These are phyloP conservation scores for Musa schizocarpa DNA, from an alignment of 176 grass and related monocot species.

Conservation along the genomic window DNA sequence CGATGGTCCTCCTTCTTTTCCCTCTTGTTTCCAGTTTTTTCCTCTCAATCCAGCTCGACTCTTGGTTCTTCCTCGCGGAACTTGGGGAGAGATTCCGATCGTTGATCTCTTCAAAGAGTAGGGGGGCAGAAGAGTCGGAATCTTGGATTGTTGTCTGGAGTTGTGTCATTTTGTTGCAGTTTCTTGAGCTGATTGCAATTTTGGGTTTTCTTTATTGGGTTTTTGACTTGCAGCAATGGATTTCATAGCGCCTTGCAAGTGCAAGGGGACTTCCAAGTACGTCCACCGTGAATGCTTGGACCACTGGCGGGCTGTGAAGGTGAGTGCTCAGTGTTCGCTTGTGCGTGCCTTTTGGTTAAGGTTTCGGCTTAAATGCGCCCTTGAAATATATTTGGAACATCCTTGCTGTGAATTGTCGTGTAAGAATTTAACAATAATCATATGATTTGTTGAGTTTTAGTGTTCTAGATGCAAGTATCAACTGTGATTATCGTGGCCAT, in stretches of 20 bases:
- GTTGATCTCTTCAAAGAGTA: background rate
- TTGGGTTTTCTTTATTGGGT: background rate
- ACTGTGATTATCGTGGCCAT: background rate
- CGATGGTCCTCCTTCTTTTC: slow-evolving; percentile 32
- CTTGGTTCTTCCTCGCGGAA: background rate
- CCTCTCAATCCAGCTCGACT: background rate
- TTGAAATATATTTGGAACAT: background rate
- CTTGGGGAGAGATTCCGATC: background rate
- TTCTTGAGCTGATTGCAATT: background rate
- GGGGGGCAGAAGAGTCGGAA: too few relatives aligned
- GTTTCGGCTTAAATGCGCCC: background rate
- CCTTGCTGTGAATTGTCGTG: background rate
- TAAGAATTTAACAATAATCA: background rate
- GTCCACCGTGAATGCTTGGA: slow-evolving; percentile 96
- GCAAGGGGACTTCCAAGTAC: slow-evolving; percentile 95
- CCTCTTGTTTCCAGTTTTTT: background rate
- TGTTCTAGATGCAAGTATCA: background rate
- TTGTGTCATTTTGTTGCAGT: background rate
- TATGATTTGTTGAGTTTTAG: background rate
- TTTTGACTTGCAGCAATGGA: slow-evolving; percentile 59
- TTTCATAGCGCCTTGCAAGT: slow-evolving; percentile 97
- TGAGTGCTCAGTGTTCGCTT: background rate
- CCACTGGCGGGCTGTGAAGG: slow-evolving; percentile 90
- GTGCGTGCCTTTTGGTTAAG: background rate
- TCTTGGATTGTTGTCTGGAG: background rate